Conservation (phyloP, 352 stramenopile species). For the Bremia lactucae region DNA sequence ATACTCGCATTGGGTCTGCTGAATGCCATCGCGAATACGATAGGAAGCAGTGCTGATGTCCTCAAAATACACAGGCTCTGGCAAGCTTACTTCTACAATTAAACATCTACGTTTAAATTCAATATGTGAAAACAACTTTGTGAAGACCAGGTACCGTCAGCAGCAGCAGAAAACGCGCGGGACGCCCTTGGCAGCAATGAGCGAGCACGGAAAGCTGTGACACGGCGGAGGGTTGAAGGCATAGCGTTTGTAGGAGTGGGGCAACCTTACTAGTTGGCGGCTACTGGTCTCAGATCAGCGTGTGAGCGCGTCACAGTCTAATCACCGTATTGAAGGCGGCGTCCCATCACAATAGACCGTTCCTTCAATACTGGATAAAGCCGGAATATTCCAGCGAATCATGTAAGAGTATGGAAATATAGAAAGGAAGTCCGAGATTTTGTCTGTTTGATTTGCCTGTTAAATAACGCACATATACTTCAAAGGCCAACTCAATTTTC, state of each 20-base stretch:
- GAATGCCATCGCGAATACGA: constrained; percentile 86
- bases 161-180: constrained; percentile 11
- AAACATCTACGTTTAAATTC: constrained; percentile 6
- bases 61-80: constrained; percentile 82
- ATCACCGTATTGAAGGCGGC: constrained; percentile 7
- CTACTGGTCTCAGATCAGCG: constrained; percentile 2
- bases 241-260: constrained; percentile 19
- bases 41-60: constrained; percentile 92
- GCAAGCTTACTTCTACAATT: background rate
- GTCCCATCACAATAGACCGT: constrained; percentile 20
- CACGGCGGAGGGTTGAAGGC: constrained; percentile 14
- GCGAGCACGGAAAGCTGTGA: constrained; percentile 3
- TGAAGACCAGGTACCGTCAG: constrained; percentile 4
- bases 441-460: no score
- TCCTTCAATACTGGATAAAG: no score
- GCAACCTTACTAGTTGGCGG: background rate
- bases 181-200: constrained; percentile 5
- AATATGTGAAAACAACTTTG: constrained; percentile 2
- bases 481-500: no score
- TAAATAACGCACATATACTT: no score
- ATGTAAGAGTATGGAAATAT: no score
- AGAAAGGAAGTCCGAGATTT: no score
- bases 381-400: no score
- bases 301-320: constrained; percentile 5
- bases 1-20: constrained; percentile 85